These are phyloP conservation scores for Viridothelium virens DNA, from an alignment of 495 filamentous ascomycete genomes.

Conservation along the genomic window DNA sequence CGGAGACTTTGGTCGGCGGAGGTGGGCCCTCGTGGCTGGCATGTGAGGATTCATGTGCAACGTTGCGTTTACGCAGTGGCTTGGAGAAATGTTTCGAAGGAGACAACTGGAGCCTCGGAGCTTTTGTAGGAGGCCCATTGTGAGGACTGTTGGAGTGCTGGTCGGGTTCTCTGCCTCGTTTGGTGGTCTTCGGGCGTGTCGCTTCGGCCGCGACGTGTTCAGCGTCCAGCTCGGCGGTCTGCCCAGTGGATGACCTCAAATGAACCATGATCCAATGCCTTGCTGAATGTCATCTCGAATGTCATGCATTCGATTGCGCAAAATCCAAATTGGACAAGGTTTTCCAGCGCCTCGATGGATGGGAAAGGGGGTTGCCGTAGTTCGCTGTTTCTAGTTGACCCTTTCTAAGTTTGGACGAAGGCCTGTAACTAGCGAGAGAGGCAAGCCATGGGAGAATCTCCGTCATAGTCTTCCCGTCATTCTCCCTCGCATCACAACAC, in stretches of 20 bases:
- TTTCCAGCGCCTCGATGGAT: neutral
- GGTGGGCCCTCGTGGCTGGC: constrained; percentile 13
- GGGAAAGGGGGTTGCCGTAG: neutral
- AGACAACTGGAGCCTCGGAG: neutral
- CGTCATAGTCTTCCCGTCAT: neutral
- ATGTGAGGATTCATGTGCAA: constrained; percentile 7
- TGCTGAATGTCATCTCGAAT: constrained; percentile 5
- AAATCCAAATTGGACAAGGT: neutral
- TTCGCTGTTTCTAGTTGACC: constrained; percentile 10
- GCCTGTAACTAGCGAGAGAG: neutral
- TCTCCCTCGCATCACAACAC: neutral
- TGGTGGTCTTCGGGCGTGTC: constrained; percentile 2
- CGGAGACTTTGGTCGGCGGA: constrained; percentile 33
- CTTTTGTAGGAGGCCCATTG: neutral
- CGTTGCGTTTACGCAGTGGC: neutral
- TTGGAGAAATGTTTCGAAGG: neutral
- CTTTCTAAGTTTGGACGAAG: constrained; percentile 2
- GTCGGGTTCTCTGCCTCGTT: neutral
- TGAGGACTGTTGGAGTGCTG: neutral
- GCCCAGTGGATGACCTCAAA: constrained; percentile 12
- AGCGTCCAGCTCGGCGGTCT: constrained; percentile 5
- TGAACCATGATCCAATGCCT: constrained; percentile 9
- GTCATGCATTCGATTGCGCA: neutral
- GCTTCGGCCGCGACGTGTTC: constrained; percentile 7
- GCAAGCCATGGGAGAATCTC: neutral